Conservation (phyloP, 352 stramenopile species). For the Blastocystis sp. region DNA sequence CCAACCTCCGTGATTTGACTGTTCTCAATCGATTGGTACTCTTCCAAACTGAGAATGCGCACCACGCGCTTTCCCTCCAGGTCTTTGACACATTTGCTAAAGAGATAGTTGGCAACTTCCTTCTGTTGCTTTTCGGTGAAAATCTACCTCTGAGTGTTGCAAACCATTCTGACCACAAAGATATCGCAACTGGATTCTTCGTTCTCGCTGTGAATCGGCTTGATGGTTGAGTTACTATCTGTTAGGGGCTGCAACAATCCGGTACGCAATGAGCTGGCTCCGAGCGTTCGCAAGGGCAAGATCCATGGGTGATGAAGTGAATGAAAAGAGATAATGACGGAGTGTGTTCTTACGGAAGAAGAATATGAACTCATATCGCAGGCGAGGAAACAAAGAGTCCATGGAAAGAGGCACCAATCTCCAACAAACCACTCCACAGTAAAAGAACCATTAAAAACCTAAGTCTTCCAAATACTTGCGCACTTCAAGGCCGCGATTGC, state of each 20-base stretch:
- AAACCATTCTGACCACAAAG: background rate
- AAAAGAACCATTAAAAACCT: conserved; percentile 38
- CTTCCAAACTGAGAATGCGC: background rate
- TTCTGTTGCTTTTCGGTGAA: background rate
- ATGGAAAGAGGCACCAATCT: background rate
- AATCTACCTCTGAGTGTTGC: background rate
- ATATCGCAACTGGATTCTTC: background rate
- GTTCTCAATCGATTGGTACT: background rate
- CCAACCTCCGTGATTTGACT: background rate
- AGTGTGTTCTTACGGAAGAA: too few species aligned
- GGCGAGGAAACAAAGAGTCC: background rate
- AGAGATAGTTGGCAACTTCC: background rate
- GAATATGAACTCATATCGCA: too few species aligned
- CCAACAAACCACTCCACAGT: background rate
- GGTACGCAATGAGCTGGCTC: background rate
- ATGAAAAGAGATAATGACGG: too few species aligned
- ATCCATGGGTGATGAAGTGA: too few species aligned
- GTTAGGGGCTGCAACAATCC: background rate
- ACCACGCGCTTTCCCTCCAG: background rate
- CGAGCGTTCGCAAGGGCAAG: background rate
- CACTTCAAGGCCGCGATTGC: background rate
- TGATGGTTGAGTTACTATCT: background rate
- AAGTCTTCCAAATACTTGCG: conserved; percentile 11
- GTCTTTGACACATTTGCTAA: background rate
- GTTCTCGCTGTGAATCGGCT: background rate